Conservation (phyloP, 257 asterid species). For the Anisodus tanguticus region DNA sequence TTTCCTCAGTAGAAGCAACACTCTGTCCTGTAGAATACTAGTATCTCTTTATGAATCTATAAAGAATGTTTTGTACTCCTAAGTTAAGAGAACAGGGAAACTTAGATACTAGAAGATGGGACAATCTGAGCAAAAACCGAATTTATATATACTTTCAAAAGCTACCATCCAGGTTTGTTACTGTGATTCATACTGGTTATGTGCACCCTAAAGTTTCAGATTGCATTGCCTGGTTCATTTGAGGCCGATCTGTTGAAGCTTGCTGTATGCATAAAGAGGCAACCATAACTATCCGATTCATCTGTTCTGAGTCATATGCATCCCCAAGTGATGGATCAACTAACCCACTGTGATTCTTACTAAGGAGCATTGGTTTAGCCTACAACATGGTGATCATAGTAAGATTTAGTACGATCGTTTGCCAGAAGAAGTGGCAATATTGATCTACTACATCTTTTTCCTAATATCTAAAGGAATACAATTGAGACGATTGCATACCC, state of each 20-base stretch:
- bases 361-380: slow-evolving; percentile 81
- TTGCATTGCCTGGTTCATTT: slow-evolving; percentile 76
- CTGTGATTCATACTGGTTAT: neutral
- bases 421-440: neutral
- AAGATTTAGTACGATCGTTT: neutral
- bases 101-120: neutral
- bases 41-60: neutral
- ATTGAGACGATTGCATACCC: slow-evolving; percentile 60
- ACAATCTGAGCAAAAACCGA: neutral
- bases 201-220: neutral
- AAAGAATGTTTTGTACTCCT: neutral
- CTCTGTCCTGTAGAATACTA: neutral
- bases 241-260: slow-evolving; percentile 75
- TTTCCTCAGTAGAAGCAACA: neutral
- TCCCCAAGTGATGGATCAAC: slow-evolving; percentile 73
- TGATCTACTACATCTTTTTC: neutral
- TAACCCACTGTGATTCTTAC: slow-evolving; percentile 51
- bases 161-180: neutral
- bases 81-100: neutral
- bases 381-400: slow-evolving; percentile 39
- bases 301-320: slow-evolving; percentile 62
- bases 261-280: slow-evolving; percentile 81
- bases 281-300: slow-evolving; percentile 65
- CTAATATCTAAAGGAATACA: neutral
- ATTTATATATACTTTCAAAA: neutral